phyloP scores from a whole-genome alignment of 192 early-diverging fungal genomes.

The Podila minutissima region DNA sequence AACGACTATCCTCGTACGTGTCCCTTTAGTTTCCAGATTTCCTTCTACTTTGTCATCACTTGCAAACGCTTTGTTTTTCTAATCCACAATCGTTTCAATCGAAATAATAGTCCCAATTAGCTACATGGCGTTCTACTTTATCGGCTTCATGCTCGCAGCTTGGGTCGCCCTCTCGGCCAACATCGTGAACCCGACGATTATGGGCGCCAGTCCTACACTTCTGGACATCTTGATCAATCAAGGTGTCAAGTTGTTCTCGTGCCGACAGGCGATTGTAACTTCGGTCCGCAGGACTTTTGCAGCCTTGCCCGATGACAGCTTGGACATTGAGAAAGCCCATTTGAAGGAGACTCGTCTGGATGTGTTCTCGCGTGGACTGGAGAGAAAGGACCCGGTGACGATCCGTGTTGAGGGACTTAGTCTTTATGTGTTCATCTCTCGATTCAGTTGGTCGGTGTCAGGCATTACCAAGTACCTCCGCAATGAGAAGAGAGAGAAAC shows the following conservation, averaged over 20 bases:
- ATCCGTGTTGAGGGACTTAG: conserved; percentile 30
- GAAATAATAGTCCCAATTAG: conserved; percentile 15
- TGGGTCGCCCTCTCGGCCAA: conserved; percentile 23
- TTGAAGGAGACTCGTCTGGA: conserved; percentile 36
- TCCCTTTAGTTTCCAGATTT: background rate
- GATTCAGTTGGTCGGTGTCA: conserved; percentile 21
- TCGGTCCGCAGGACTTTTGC: background rate
- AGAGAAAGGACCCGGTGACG: conserved; percentile 37
- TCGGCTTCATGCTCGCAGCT: conserved; percentile 25
- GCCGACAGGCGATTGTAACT: background rate
- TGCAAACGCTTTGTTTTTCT: too few species aligned
- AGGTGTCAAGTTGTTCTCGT: conserved; percentile 5
- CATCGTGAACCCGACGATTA: conserved; percentile 38
- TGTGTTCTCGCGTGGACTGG: conserved; percentile 36
- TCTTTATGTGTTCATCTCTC: conserved; percentile 23
- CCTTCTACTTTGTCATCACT: too few species aligned
- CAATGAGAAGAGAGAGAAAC: conserved; percentile 20
- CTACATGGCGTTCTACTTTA: conserved; percentile 17
- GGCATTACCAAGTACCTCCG: conserved; percentile 19
- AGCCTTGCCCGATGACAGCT: background rate
- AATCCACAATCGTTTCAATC: too few species aligned
- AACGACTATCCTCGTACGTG: conserved; percentile 25
- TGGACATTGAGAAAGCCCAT: conserved; percentile 13
- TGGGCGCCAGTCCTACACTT: conserved; percentile 35
- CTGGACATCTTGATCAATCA: conserved; percentile 35